phyloP scores from a whole-genome alignment of 2,329 filamentous ascomycete species.

The Xylaria sp. region DNA sequence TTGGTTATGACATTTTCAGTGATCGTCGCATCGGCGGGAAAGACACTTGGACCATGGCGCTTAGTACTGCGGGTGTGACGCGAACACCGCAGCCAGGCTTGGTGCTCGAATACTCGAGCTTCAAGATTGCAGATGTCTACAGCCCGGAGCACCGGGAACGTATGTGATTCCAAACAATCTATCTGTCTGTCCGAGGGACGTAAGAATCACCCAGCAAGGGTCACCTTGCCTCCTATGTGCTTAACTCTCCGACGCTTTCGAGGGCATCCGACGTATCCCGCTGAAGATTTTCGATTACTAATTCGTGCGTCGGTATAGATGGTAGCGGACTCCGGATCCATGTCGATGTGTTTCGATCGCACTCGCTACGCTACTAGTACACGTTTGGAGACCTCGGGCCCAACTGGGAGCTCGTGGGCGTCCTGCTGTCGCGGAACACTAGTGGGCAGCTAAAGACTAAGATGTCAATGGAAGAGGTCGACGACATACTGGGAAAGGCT shows the following conservation, averaged over 20 bases:
- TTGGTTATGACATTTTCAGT: neutral
- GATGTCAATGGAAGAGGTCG: neutral
- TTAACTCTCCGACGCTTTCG: neutral
- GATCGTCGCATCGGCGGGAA: slow-evolving; percentile 15
- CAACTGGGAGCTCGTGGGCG: neutral
- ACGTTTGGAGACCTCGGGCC: neutral
- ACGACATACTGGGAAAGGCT: neutral
- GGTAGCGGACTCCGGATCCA: neutral
- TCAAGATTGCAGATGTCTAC: neutral
- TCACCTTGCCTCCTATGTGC: neutral
- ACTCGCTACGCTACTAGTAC: slow-evolving; percentile 16
- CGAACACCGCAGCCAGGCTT: slow-evolving; percentile 12
- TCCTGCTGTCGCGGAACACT: neutral
- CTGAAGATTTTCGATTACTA: no score
- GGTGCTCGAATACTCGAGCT: slow-evolving; percentile 19
- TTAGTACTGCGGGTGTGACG: slow-evolving; percentile 3
- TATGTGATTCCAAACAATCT: neutral
- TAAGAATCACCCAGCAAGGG: neutral
- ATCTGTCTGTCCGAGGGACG: neutral
- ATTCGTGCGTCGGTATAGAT: neutral
- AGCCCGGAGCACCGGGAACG: neutral
- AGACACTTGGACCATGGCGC: slow-evolving; percentile 18
- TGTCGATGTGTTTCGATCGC: slow-evolving; percentile 2
- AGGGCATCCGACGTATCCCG: no score
- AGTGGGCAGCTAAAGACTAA: slow-evolving; percentile 11